Evolutionary conservation across 192 early-diverging fungal genomes (phyloP).

Genomic region (Mortierella hygrophila): DNA sequence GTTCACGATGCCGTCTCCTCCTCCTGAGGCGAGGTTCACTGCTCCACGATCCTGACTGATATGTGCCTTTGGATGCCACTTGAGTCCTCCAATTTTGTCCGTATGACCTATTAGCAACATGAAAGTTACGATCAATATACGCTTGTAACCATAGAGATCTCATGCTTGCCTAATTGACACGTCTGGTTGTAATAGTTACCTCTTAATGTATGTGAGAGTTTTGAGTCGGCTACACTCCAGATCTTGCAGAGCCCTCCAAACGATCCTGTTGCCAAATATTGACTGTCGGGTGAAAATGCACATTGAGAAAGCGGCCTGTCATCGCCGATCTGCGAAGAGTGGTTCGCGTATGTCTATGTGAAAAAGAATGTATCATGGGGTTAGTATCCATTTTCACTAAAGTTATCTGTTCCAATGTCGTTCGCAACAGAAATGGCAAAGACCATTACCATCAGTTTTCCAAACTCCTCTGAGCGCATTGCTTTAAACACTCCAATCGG

Average conservation of each 20-base stretch:
- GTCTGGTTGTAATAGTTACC: slow-evolving; percentile 36
- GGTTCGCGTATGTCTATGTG: slow-evolving; percentile 70
- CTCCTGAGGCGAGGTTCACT: slow-evolving; percentile 88
- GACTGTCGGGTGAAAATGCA: slow-evolving; percentile 85
- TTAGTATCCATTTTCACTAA: not conserved
- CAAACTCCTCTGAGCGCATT: slow-evolving; percentile 79
- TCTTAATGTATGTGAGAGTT: slow-evolving; percentile 67
- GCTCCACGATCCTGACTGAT: slow-evolving; percentile 63
- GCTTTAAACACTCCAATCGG: slow-evolving; percentile 76
- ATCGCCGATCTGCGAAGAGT: slow-evolving; percentile 90
- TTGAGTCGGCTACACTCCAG: slow-evolving; percentile 87
- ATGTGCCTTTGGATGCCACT: slow-evolving; percentile 88
- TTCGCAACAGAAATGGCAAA: not conserved
- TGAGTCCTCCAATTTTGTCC: slow-evolving; percentile 90
- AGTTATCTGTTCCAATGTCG: too few relatives aligned
- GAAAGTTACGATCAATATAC: not conserved
- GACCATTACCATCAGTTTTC: slow-evolving; percentile 71
- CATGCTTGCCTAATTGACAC: not conserved
- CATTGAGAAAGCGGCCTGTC: slow-evolving; percentile 85
- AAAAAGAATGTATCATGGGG: not conserved
- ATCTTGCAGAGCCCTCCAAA: slow-evolving; percentile 90
- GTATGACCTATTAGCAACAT: slow-evolving; percentile 73
- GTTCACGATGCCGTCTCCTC: slow-evolving; percentile 81
- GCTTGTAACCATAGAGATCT: not conserved
- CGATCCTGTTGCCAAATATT: slow-evolving; percentile 81